Percentiles rank a stretch among this genome's conserved stretches.
These are phyloP conservation scores for Lactuca sativa DNA, from an alignment of 129 eudicot genomes.

Conservation along the genomic window DNA sequence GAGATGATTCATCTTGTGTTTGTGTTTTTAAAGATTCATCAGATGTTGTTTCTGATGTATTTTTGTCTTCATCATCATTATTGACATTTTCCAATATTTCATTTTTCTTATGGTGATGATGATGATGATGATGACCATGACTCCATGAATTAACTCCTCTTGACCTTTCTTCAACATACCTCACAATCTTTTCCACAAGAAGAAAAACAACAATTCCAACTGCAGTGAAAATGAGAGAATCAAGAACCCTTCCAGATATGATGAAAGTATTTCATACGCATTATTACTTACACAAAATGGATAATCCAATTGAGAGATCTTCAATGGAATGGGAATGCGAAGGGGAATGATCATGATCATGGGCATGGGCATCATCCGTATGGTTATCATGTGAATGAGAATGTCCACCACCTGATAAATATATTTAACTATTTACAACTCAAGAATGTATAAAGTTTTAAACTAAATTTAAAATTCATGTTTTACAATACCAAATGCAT, in stretches of 20 bases:
- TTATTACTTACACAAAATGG: conserved; percentile 61
- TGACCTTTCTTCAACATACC: conserved; percentile 82
- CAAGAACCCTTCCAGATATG: not conserved
- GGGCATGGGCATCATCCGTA: conserved; percentile 42
- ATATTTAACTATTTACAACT: not conserved
- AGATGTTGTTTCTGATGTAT: conserved; percentile 29
- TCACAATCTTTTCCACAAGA: conserved; percentile 84
- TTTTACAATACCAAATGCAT: conserved; percentile 78
- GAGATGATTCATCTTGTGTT: conserved; percentile 35
- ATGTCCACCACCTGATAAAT: conserved; percentile 74
- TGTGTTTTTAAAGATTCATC: conserved; percentile 36
- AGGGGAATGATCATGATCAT: conserved; percentile 53
- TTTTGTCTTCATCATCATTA: conserved; percentile 34
- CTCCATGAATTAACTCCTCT: conserved; percentile 51
- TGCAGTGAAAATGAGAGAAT: conserved; percentile 41
- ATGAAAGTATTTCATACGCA: conserved; percentile 3
- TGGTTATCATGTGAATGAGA: conserved; percentile 70
- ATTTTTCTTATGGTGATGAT: conserved; percentile 68
- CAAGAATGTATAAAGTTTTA: not conserved
- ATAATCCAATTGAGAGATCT: conserved; percentile 90
- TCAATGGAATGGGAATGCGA: conserved; percentile 84
- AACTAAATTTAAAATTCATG: not conserved
- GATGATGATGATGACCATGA: conserved; percentile 81
- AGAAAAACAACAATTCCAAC: conserved; percentile 92
- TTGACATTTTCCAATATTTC: conserved; percentile 47